A percentile compares a stretch with the other conserved stretches of the same genome.
Evolutionary conservation across 345 rosid genomes (phyloP).

Genomic region (Turritis glabra): DNA sequence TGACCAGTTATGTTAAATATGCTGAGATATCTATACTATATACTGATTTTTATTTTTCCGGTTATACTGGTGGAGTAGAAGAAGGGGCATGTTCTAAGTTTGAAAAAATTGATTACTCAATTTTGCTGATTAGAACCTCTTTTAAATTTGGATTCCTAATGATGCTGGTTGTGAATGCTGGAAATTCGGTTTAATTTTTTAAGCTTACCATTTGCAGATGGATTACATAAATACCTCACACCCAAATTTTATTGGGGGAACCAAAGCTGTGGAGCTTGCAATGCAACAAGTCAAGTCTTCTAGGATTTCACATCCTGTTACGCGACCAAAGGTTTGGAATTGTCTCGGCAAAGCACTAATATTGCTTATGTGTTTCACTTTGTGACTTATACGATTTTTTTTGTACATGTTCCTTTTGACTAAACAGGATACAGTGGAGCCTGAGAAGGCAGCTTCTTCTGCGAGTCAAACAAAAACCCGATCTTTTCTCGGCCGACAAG

Average conservation of each 20-base stretch:
- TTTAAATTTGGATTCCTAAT: not conserved
- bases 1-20: not conserved
- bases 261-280: conserved; percentile 84
- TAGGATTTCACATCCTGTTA: conserved; percentile 49
- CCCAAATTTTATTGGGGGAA: conserved; percentile 90
- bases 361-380: not conserved
- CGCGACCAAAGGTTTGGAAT: conserved; percentile 55
- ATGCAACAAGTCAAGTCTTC: conserved; percentile 71
- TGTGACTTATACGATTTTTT: not conserved
- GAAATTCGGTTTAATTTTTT: not conserved
- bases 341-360: not conserved
- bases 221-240: conserved; percentile 94
- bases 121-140: not conserved
- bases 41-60: not conserved
- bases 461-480: conserved; percentile 61
- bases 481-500: conserved; percentile 76
- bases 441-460: conserved; percentile 63
- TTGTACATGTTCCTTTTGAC: not conserved
- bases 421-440: conserved; percentile 64
- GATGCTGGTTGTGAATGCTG: no score
- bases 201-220: conserved; percentile 58
- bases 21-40: not conserved
- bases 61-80: not conserved
- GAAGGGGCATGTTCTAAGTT: not conserved
- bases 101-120: not conserved